phyloP scores from a whole-genome alignment of 208 protist species.

The Trypanosoma melophagium region DNA sequence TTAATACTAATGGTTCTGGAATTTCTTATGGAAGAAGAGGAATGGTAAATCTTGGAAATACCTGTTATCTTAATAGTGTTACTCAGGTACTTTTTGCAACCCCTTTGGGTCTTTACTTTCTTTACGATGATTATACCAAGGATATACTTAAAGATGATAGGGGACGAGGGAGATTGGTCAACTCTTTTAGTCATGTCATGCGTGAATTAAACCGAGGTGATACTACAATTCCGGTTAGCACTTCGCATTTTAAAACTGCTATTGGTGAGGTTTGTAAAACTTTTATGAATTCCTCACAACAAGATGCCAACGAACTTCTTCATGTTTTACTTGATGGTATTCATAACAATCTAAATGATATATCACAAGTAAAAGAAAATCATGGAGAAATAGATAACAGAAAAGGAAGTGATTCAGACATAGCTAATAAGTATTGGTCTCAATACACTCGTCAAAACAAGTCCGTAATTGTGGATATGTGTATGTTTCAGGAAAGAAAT shows the following conservation, averaged over 20 bases:
- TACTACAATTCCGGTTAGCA: slow-evolving; percentile 58
- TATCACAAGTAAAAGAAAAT: slow-evolving; percentile 19
- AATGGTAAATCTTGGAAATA: slow-evolving; percentile 92
- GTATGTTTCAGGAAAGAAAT: slow-evolving; percentile 81
- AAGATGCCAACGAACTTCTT: slow-evolving; percentile 94
- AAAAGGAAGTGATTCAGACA: slow-evolving; percentile 60
- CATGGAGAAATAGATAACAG: slow-evolving; percentile 70
- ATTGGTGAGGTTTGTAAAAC: slow-evolving; percentile 68
- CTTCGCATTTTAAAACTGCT: slow-evolving; percentile 77
- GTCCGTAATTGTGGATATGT: slow-evolving; percentile 91
- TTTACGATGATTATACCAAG: slow-evolving; percentile 61
- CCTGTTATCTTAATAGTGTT: slow-evolving; percentile 92
- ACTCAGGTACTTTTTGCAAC: slow-evolving; percentile 85
- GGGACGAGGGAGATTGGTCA: slow-evolving; percentile 40
- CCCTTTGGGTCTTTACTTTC: slow-evolving; percentile 87
- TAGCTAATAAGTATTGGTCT: slow-evolving; percentile 75
- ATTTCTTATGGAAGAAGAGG: slow-evolving; percentile 45
- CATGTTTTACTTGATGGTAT: slow-evolving; percentile 88
- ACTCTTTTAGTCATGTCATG: slow-evolving; percentile 80
- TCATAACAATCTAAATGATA: slow-evolving; percentile 91
- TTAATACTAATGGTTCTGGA: slow-evolving; percentile 26
- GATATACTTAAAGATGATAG: slow-evolving; percentile 36
- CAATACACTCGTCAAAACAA: slow-evolving; percentile 87
- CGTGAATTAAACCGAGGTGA: slow-evolving; percentile 68
- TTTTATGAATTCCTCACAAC: slow-evolving; percentile 79